A percentile compares a stretch with the other conserved stretches of the same genome.
phyloP scores from a whole-genome alignment of 2,329 filamentous ascomycete genomes.

The Helminthosporium solani region DNA sequence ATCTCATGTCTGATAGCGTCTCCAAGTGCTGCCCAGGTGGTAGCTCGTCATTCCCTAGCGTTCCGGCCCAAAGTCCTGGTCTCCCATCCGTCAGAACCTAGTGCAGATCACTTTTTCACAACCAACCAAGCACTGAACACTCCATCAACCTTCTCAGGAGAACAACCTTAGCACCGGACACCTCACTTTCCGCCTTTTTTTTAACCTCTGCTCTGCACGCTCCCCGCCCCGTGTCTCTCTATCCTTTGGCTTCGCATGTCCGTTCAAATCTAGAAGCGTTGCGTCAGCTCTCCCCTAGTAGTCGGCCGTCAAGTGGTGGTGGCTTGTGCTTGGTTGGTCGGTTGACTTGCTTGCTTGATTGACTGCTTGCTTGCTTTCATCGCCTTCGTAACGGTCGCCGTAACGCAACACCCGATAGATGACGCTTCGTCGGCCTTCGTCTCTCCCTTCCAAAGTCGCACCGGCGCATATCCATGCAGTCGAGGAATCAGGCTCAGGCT shows the following conservation, averaged over 20 bases:
- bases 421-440: slow-evolving; percentile 35
- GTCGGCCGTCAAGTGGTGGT: too few species aligned
- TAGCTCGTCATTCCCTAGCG: not conserved
- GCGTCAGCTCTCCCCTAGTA: too few species aligned
- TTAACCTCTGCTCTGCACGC: not conserved
- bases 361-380: not conserved
- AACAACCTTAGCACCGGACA: not conserved
- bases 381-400: too few species aligned
- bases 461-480: slow-evolving; percentile 46
- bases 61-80: not conserved
- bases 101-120: not conserved
- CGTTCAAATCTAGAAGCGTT: not conserved
- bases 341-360: too few species aligned
- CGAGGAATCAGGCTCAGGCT: slow-evolving; percentile 52
- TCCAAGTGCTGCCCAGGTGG: not conserved
- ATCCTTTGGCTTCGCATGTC: not conserved
- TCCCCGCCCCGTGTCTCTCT: not conserved
- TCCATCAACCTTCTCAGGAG: not conserved
- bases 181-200: not conserved
- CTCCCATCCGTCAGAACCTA: not conserved
- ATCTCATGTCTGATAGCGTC: too few species aligned
- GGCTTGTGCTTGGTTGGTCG: too few species aligned
- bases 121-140: slow-evolving; percentile 1
- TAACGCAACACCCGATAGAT: slow-evolving; percentile 25
- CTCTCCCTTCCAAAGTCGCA: slow-evolving; percentile 19